phyloP scores from a whole-genome alignment of 2,329 filamentous ascomycete genomes.

The Cladophialophora chaetospira region DNA sequence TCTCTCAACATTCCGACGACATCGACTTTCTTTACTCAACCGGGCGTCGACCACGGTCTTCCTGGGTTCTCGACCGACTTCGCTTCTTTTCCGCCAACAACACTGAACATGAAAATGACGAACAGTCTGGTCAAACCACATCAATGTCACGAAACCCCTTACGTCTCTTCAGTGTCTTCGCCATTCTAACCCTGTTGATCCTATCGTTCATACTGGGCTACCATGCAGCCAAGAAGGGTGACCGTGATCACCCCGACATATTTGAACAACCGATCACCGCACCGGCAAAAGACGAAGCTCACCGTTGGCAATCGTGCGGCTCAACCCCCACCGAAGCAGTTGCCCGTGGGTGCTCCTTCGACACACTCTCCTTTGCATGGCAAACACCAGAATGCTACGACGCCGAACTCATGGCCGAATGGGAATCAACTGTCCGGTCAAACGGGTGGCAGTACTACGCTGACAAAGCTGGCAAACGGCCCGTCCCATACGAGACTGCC shows the following conservation, averaged over 20 bases:
- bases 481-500: background rate
- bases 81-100: background rate
- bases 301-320: background rate
- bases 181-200: background rate
- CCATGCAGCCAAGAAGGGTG: background rate
- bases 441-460: background rate
- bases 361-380: slow-evolving; percentile 3
- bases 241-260: background rate
- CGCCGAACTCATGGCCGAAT: background rate
- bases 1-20: background rate
- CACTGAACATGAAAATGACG: background rate
- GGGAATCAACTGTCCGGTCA: background rate
- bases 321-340: background rate
- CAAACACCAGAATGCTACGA: slow-evolving; percentile 1
- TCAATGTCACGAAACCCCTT: background rate
- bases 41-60: background rate
- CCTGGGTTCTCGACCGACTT: background rate
- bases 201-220: background rate
- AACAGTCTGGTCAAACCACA: background rate
- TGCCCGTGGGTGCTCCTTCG: background rate
- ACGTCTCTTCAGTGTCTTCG: background rate
- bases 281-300: background rate
- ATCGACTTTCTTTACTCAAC: background rate
- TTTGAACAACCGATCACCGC: background rate
- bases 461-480: background rate